Percentiles rank a stretch among this genome's conserved stretches.
Conservation (phyloP, 73 alveolate genomes). For the Paramecium sonneborni region DNA sequence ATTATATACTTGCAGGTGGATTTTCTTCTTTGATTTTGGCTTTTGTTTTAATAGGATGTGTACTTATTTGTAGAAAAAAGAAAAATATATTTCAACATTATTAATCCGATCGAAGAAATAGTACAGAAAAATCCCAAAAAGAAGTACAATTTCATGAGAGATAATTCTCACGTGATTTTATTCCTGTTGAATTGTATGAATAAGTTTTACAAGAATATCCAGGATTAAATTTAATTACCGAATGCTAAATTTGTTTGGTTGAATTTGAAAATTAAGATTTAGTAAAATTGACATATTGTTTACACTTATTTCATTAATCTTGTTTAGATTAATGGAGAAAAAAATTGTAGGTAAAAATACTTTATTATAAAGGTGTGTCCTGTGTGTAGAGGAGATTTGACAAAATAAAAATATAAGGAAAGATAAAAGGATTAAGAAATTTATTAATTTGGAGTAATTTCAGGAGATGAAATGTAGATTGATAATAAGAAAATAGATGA, state of each 20-base stretch:
- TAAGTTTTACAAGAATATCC: background rate
- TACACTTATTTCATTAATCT: background rate
- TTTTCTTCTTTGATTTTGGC: background rate
- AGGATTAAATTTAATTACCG: background rate
- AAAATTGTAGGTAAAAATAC: background rate
- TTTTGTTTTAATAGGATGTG: background rate
- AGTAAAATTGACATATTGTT: background rate
- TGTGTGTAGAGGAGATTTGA: background rate
- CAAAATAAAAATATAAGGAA: background rate
- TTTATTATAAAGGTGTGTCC: background rate
- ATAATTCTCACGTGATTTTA: too few species aligned
- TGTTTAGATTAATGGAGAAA: conserved; percentile 36
- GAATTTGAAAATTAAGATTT: background rate
- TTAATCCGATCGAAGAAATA: too few species aligned
- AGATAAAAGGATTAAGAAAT: background rate
- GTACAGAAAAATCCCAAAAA: too few species aligned
- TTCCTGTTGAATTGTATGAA: background rate
- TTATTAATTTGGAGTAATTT: background rate
- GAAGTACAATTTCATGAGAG: too few species aligned
- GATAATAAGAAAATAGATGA: background rate
- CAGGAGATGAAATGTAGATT: background rate
- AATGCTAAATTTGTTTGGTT: background rate
- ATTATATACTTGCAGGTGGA: background rate
- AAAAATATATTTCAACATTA: too few species aligned
- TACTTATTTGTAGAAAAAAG: background rate